Conservation (phyloP, 208 protist genomes). For the Kentomonas sorsogonicus region DNA sequence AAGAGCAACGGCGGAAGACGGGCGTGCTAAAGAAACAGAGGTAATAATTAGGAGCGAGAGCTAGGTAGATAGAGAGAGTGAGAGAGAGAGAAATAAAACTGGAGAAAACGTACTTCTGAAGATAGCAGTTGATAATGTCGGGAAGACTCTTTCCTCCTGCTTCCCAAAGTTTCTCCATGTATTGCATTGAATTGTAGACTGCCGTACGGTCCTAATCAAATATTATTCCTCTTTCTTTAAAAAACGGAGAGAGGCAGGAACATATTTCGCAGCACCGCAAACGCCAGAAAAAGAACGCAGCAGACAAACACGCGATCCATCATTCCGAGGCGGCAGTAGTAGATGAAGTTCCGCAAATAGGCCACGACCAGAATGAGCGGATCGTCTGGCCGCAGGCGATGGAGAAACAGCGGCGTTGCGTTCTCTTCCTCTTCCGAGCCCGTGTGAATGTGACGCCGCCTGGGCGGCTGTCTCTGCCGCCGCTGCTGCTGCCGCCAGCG, state of each 20-base stretch:
- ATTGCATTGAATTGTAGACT: constrained; percentile 1
- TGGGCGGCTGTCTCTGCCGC: not conserved
- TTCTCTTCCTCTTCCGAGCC: constrained; percentile 1
- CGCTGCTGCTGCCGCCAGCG: not conserved
- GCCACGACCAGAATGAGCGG: constrained; percentile 11
- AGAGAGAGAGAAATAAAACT: not conserved
- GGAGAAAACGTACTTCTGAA: not conserved
- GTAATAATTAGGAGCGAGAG: no score
- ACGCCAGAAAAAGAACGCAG: constrained; percentile 13
- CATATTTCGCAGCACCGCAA: constrained; percentile 20
- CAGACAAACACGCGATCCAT: constrained; percentile 16
- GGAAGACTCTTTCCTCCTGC: no score
- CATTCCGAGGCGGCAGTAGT: constrained; percentile 8
- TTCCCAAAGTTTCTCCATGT: no score
- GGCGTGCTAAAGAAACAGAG: no score
- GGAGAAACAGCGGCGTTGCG: not conserved
- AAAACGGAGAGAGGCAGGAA: constrained; percentile 12
- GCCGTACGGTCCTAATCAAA: not conserved
- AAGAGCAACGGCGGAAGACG: no score
- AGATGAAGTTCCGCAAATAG: not conserved
- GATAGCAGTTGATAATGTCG: no score
- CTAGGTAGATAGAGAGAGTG: not conserved
- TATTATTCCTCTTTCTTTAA: constrained; percentile 5
- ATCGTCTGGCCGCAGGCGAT: not conserved
- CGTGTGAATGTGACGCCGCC: not conserved